These are phyloP conservation scores for Solanum hybrid DNA, from an alignment of 305 asterid species.

Conservation along the genomic window DNA sequence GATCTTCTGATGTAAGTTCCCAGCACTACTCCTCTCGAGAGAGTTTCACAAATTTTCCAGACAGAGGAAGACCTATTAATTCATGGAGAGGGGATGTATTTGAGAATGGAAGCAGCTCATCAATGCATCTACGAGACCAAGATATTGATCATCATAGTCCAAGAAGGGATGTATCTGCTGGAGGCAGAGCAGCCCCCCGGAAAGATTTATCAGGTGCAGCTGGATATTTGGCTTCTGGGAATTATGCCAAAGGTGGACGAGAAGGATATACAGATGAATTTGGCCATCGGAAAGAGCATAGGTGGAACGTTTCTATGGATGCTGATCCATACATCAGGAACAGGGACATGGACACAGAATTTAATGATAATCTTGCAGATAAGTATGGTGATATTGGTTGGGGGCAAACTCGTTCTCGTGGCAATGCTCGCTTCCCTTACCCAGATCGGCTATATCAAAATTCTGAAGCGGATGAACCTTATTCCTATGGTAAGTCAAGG, in stretches of 20 bases:
- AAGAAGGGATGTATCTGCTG: constrained; percentile 46
- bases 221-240: constrained; percentile 49
- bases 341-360: constrained; percentile 53
- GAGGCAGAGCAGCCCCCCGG: constrained; percentile 46
- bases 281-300: constrained; percentile 51
- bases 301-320: constrained; percentile 60
- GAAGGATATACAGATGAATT: constrained; percentile 59
- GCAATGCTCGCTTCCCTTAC: constrained; percentile 42
- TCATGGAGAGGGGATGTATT: constrained; percentile 70
- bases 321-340: constrained; percentile 44
- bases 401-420: constrained; percentile 47
- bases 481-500: constrained; percentile 76
- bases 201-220: constrained; percentile 59
- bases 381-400: constrained; percentile 60
- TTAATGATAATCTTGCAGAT: constrained; percentile 44
- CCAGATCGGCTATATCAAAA: constrained; percentile 52
- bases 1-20: constrained; percentile 48
- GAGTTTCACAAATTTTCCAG: constrained; percentile 39
- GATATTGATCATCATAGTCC: constrained; percentile 59
- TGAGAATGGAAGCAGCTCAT: constrained; percentile 42
- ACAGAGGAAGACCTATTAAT: constrained; percentile 48
- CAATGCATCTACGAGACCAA: constrained; percentile 37
- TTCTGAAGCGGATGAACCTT: constrained; percentile 51
- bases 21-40: constrained; percentile 53
- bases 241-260: constrained; percentile 30